phyloP scores from a whole-genome alignment of 768 basidiomycete species.

The Podaxis rugospora region DNA sequence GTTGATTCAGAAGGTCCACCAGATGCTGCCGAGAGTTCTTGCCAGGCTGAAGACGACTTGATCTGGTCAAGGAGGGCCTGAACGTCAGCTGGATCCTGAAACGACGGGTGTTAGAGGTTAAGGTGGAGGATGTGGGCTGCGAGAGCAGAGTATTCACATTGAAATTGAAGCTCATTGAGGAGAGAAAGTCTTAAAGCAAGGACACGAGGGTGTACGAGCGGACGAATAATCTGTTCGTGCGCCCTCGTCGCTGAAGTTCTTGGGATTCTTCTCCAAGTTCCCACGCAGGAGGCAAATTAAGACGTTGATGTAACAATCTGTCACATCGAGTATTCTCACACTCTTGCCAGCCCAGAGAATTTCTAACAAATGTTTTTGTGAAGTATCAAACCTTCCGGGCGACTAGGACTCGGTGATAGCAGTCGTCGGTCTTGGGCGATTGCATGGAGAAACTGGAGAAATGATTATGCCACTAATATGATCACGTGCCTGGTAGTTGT shows the following conservation, averaged over 20 bases:
- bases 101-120: neutral
- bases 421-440: neutral
- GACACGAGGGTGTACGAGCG: neutral
- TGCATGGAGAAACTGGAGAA: neutral
- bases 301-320: neutral
- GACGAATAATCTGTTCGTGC: neutral
- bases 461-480: neutral
- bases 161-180: slow-evolving; percentile 45
- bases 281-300: neutral
- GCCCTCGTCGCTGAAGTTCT: no score
- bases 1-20: slow-evolving; percentile 1
- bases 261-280: neutral
- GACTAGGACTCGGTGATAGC: no score
- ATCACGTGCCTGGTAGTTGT: no score
- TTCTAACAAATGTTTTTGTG: no score
- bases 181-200: neutral
- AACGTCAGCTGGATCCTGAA: slow-evolving; percentile 62
- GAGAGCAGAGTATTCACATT: slow-evolving; percentile 37
- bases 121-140: neutral
- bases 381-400: no score
- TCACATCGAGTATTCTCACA: neutral
- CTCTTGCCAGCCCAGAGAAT: no score
- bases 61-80: slow-evolving; percentile 70
- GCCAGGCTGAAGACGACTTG: slow-evolving; percentile 66
- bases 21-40: slow-evolving; percentile 30